Base-by-base conservation (phyloP, 441 rosid genomes). In the Populus trichocarpa region DNA sequence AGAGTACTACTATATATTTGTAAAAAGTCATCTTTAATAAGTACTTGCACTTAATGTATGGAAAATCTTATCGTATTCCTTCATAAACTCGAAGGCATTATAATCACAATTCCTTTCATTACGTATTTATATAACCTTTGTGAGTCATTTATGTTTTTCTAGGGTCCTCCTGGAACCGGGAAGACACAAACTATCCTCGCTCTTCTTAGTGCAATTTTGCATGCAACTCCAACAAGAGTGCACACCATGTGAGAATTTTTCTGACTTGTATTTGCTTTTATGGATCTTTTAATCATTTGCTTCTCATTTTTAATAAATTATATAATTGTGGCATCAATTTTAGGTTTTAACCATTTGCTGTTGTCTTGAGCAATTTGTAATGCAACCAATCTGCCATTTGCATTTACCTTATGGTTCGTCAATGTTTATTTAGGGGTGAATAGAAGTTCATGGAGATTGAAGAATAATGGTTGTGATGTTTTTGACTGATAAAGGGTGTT, bases 131-230 rank as follows among this genome's bases (percentile, higher is more conserved):
- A 74, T 65, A 72, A 74, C 35, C 36, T 71, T 28, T 78, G 32
- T 71, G 80, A 36, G 35, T 22, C 61, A 42, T 74, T 59, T 80
- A 59, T 28, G 0, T 71, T 40, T 77, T 70, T 86, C 67, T 69
- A 96, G 98, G 98, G 99, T n/a, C 99, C 99, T 65, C 99, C 99
- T 76, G 99, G 99, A 82, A 96, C 99, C 7, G 99, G 99, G 76
- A 96, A 96, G 85, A 96, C 98, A 68, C 98, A 96, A 88, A 94
- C 99, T 38, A 94, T 96, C 83, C 96, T 96, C 77, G 93, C 97
- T 16, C 90, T 96, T 78, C 90, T 96, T 59, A 93, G 99, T 88
- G 97, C 98, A 61, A 88, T 96, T 85, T 87, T 96, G 90, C 99
- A 96, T 86, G 97, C 99, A 67, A 87, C 93, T 81, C 99, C 99